Evolutionary conservation across 805 yeast species (phyloP), one percentile per base, ranked within the genome.

Genomic region (Saturnispora silvae): DNA sequence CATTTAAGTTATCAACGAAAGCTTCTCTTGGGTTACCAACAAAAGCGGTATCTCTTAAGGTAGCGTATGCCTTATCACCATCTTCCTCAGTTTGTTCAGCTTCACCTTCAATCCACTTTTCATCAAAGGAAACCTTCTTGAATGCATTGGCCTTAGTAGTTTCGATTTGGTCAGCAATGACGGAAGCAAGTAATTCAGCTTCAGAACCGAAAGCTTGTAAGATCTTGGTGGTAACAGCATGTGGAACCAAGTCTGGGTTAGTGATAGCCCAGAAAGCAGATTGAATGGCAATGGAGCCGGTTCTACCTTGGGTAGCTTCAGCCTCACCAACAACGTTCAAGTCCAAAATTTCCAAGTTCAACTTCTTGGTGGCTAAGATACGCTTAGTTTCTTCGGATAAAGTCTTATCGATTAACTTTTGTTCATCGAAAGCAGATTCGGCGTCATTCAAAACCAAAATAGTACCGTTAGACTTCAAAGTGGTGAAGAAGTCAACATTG

Each of bases 131-230:
- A 27, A 68, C 49, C 34, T 60, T 61, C 32, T 64, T 63, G 32
- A 68, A 48, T 34, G 67, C 70, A 40, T 61, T 52, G 27, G 57
- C 72, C 35, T 68, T 65, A 15, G 71, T 70, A 43, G 76, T 73
- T 34, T 75, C 76, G 38, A 83, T 70, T 36, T 76, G 68, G 40
- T 74, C 72, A 40, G 78, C 75, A 52, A 80, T 65, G 33, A 77
- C 84, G 24, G 80, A 75, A 24, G 81, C 82, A 45, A 85, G 68
- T 41, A 80, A 63, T 61, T 86, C 95, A 42, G 84, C 81, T 45
- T 78, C 85, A 35, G 80, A 70, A 35, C 94, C 92, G 43, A 81
- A 80, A 13, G 92, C 77, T 54, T 79, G 83, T 59, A 80, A 74
- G 48, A 85, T 72, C 55, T 79, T 78, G 58, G 83, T 76, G 42